phyloP scores from a whole-genome alignment of 768 basidiomycete genomes.

The Suillus lakei region DNA sequence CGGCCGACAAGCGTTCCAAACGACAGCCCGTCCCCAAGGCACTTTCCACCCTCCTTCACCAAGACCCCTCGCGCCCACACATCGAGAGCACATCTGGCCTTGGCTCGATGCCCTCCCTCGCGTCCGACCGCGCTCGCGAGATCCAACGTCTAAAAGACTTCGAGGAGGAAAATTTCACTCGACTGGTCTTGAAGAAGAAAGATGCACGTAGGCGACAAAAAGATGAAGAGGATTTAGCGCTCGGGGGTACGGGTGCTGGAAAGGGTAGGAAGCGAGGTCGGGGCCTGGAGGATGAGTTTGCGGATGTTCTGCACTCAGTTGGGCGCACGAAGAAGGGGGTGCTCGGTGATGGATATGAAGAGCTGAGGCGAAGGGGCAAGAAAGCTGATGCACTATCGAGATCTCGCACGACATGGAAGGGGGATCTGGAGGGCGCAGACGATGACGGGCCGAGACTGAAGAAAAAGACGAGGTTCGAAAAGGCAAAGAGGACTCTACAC shows the following conservation, averaged over 20 bases:
- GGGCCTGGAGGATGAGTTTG: conserved; percentile 85
- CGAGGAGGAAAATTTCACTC: conserved; percentile 94
- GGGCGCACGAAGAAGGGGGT: conserved; percentile 47
- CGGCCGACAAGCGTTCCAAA: conserved; percentile 48
- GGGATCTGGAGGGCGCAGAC: conserved; percentile 28
- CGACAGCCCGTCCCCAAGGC: conserved; percentile 67
- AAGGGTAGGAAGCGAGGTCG: conserved; percentile 63
- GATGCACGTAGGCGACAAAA: conserved; percentile 70
- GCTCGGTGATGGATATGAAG: conserved; percentile 80
- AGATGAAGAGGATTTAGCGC: conserved; percentile 88
- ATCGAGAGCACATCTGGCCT: conserved; percentile 76
- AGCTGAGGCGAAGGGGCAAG: conserved; percentile 69
- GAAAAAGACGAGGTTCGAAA: conserved; percentile 50
- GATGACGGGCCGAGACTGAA: conserved; percentile 37
- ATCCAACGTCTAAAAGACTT: conserved; percentile 83
- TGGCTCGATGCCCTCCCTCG: conserved; percentile 60
- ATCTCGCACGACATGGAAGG: conserved; percentile 48
- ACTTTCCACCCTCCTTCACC: conserved; percentile 54
- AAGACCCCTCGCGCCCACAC: conserved; percentile 66
- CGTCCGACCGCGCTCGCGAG: conserved; percentile 73
- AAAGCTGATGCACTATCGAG: conserved; percentile 65
- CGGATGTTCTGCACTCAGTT: conserved; percentile 72
- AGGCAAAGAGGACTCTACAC: conserved; percentile 43
- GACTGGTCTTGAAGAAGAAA: conserved; percentile 88
- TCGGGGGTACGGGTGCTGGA: conserved; percentile 72